Conservation (phyloP, 495 filamentous ascomycete species). For the Lepidopterella palustris region DNA sequence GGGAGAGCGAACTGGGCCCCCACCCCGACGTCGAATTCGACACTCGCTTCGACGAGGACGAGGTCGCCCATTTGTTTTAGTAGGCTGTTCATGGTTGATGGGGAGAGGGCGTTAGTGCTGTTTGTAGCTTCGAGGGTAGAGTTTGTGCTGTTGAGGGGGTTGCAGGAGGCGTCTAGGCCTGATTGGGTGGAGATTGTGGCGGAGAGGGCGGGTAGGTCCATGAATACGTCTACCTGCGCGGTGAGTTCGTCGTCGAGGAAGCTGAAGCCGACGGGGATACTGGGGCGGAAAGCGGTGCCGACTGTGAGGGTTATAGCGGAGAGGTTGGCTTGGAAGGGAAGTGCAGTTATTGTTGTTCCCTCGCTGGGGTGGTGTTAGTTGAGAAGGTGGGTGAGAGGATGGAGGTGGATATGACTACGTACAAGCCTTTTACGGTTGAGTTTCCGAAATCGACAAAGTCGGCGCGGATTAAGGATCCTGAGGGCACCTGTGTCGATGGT, state of each 20-base stretch:
- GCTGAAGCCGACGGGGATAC: constrained; percentile 21
- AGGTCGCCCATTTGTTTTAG: constrained; percentile 12
- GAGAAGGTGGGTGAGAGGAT: not conserved
- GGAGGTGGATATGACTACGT: not conserved
- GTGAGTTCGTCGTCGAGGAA: constrained; percentile 12
- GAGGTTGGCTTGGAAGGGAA: constrained; percentile 19
- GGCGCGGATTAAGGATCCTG: constrained; percentile 12
- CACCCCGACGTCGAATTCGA: constrained; percentile 9
- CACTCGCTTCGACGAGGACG: constrained; percentile 10
- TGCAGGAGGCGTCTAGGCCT: not conserved
- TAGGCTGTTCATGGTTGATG: not conserved
- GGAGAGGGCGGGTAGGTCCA: constrained; percentile 17
- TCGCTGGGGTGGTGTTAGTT: not conserved
- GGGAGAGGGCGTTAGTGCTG: constrained; percentile 2
- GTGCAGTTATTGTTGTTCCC: constrained; percentile 2
- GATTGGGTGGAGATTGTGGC: constrained; percentile 5
- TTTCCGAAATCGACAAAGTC: constrained; percentile 14
- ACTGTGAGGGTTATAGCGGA: constrained; percentile 9
- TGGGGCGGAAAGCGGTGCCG: constrained; percentile 6
- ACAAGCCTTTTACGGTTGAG: constrained; percentile 12
- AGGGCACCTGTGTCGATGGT: constrained; percentile 11
- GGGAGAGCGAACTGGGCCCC: constrained; percentile 2
- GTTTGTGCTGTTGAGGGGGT: not conserved
- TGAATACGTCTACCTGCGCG: constrained; percentile 1
- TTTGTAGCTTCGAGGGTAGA: not conserved